Base-by-base conservation (phyloP, 192 early-diverging fungal species). In the Phlyctochytrium arcticum region DNA sequence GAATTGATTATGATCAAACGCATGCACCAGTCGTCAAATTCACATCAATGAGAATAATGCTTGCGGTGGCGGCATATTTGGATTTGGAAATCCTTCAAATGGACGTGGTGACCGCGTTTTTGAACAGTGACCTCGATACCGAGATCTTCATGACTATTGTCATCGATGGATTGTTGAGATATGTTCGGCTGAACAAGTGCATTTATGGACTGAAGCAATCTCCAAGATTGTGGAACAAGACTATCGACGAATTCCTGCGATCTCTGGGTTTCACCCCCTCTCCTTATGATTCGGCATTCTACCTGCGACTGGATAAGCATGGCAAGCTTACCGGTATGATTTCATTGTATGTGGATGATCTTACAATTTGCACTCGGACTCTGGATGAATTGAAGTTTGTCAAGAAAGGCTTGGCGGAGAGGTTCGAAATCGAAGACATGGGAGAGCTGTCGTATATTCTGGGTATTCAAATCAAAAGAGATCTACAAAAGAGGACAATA, bases 1-100 rank as follows among this genome's bases (percentile, higher is more conserved):
- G 70, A 17, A 57, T 79, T 23, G 65, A 74, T 59, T 78, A 47
- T 48, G 29, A 75, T 1, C 67, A 80, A 46, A 79, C 68, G n/a
- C 75, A 63, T 51, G 51, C 76, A 1, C 77, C 79, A 4, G 76
- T 79, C 42, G 65, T 72, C 49, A 66, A 62, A 32, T 65, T 56
- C 32, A 33, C 23, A 0, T 56, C 65, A 0, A 31, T 72, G 34
- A 65, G 74, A 6, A 12, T 31, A 1, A 37, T 79, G 0, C 21
- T 73, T 0, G 51, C 62, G 10, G 1, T 73, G 4, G 61, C 68
- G 0, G 54, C 58, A 12, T 24, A 3, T 6, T 30, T 37, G 5
- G 60, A 60, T 12, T 48, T 59, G 2, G 36, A 67, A 21, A 49
- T 77, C n/a, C 33, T 65, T 0, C 67, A 72, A 42, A 49, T 69